A percentile compares a stretch with the other conserved stretches of the same genome.
Evolutionary conservation across 805 yeast species (phyloP).

Genomic region (Phaffomyces opuntiae): DNA sequence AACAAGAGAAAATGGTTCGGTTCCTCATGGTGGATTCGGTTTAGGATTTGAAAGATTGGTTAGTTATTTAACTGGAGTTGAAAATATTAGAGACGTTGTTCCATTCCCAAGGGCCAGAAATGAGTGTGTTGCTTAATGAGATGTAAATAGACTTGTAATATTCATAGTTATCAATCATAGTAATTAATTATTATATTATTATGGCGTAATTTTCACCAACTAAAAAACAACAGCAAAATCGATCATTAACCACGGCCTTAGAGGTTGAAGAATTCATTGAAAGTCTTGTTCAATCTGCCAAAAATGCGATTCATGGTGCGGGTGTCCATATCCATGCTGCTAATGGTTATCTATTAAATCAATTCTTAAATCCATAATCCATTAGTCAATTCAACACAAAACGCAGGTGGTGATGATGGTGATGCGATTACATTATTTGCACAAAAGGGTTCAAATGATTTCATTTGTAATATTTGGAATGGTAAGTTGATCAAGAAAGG

Average conservation of each 20-base stretch:
- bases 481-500: constrained; percentile 12
- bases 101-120: constrained; percentile 77
- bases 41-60: constrained; percentile 86
- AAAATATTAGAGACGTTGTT: constrained; percentile 78
- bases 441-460: constrained; percentile 7
- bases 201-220: too few species aligned
- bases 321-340: too few species aligned
- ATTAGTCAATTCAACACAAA: background rate
- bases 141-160: background rate
- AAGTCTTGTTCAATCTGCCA: too few species aligned
- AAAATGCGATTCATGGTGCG: too few species aligned
- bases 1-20: constrained; percentile 67
- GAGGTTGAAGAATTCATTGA: too few species aligned
- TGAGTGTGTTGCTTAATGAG: constrained; percentile 29
- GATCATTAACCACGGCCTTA: too few species aligned
- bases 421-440: background rate
- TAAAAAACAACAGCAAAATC: too few species aligned
- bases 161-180: too few species aligned
- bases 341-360: too few species aligned
- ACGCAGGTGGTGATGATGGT: background rate
- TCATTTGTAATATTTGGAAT: constrained; percentile 14
- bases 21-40: constrained; percentile 97
- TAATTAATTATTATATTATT: too few species aligned
- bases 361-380: too few species aligned
- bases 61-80: constrained; percentile 63